Evolutionary conservation across 306 rosid genomes (phyloP).

Genomic region (Vigna angularis): DNA sequence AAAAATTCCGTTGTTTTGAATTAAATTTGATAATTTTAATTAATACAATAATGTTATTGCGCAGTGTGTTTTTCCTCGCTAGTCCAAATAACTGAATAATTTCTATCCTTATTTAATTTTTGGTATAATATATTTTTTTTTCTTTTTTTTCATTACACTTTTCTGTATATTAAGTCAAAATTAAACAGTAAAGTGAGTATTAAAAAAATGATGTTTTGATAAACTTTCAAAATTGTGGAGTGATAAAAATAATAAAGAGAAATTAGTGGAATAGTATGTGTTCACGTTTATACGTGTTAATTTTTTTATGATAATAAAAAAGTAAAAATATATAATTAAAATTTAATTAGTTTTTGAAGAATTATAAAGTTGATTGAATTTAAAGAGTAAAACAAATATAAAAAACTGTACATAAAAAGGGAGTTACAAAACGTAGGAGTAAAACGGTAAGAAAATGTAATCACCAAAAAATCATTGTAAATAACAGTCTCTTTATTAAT

Average conservation of each 20-base stretch:
- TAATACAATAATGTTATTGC: background rate
- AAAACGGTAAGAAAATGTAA: no score
- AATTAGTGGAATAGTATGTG: no score
- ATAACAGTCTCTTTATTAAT: no score
- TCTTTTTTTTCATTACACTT: background rate
- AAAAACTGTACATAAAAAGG: no score
- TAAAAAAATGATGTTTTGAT: background rate
- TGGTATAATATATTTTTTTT: background rate
- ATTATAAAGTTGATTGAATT: no score
- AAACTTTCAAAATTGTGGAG: background rate
- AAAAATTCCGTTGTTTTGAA: background rate
- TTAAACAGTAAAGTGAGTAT: background rate
- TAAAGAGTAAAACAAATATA: no score
- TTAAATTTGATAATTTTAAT: background rate
- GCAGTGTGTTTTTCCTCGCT: background rate
- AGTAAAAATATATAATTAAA: no score
- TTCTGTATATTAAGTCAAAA: background rate
- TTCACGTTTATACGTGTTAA: no score
- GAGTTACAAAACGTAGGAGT: no score
- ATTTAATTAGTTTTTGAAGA: no score
- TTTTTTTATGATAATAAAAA: no score
- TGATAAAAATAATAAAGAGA: background rate
- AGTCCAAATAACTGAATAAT: background rate
- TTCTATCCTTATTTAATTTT: background rate
- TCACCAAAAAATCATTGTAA: no score